Conservation (phyloP, 352 stramenopile genomes). For the Globisporangium takayamanum region DNA sequence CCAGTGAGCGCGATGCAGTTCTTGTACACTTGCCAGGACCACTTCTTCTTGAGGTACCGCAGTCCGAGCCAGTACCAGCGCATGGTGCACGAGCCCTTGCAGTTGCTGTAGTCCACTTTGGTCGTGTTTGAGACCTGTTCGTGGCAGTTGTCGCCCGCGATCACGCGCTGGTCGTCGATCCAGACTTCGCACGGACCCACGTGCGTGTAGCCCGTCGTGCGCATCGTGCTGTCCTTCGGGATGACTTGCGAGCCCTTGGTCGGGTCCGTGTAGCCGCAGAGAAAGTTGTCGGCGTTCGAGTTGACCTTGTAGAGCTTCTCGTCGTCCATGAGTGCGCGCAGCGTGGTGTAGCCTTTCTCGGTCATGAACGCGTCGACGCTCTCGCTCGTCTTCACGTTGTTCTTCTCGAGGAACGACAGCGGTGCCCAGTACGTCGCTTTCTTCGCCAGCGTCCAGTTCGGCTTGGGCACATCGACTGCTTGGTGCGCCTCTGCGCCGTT, state of each 20-base stretch:
- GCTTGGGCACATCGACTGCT: slow-evolving; percentile 11
- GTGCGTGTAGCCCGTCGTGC: slow-evolving; percentile 47
- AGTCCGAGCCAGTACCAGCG: slow-evolving; percentile 54
- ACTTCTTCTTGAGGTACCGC: slow-evolving; percentile 37
- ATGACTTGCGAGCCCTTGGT: slow-evolving; percentile 12
- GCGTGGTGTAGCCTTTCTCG: slow-evolving; percentile 14
- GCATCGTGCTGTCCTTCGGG: slow-evolving; percentile 22
- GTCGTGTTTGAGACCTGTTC: slow-evolving; percentile 13
- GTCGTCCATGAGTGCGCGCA: slow-evolving; percentile 18
- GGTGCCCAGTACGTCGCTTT: slow-evolving; percentile 16
- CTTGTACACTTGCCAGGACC: slow-evolving; percentile 66
- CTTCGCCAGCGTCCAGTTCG: slow-evolving; percentile 13
- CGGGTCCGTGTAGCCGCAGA: slow-evolving; percentile 13
- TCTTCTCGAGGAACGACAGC: slow-evolving; percentile 27
- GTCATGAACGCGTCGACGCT: slow-evolving; percentile 14
- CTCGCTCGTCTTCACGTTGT: slow-evolving; percentile 16
- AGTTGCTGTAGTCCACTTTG: slow-evolving; percentile 43
- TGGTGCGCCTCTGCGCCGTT: slow-evolving; percentile 7
- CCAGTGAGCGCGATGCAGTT: slow-evolving; percentile 27
- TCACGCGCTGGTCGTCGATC: slow-evolving; percentile 38
- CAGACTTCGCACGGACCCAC: slow-evolving; percentile 57
- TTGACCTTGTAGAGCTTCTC: slow-evolving; percentile 16
- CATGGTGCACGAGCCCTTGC: slow-evolving; percentile 33
- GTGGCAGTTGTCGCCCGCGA: slow-evolving; percentile 41
- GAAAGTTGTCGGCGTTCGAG: slow-evolving; percentile 13